Conservation (phyloP, 2,329 filamentous ascomycete genomes). For the Chrysoporthe puriensis region DNA sequence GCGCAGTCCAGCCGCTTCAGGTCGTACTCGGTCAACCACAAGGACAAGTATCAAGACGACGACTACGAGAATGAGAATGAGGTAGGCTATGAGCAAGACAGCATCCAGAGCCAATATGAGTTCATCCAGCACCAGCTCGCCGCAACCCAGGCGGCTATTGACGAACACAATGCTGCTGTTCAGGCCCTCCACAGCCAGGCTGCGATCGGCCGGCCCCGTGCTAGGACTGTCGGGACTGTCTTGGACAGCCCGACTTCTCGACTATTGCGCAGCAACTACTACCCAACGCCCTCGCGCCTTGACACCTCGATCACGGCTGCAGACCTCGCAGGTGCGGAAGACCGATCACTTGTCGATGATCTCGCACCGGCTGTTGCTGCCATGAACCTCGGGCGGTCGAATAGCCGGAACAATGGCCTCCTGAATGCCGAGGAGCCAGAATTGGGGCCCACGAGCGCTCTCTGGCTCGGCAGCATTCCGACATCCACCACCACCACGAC, state of each 20-base stretch:
- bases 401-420: conserved; percentile 67
- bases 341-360: conserved; percentile 73
- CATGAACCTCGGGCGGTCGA: conserved; percentile 72
- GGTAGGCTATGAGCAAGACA: conserved; percentile 54
- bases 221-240: conserved; percentile 81
- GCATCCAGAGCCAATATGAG: conserved; percentile 61
- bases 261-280: conserved; percentile 67
- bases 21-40: conserved; percentile 98
- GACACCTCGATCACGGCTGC: conserved; percentile 76
- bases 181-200: conserved; percentile 89
- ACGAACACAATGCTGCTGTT: conserved; percentile 90
- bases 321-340: conserved; percentile 75
- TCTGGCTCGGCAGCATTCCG: conserved; percentile 97
- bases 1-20: conserved; percentile 86
- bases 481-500: conserved; percentile 96
- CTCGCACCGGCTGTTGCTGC: conserved; percentile 81
- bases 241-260: conserved; percentile 75
- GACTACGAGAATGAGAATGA: conserved; percentile 68
- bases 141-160: conserved; percentile 71
- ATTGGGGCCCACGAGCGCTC: conserved; percentile 87
- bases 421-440: conserved; percentile 77
- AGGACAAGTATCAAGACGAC: conserved; percentile 92
- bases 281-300: conserved; percentile 72
- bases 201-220: conserved; percentile 79
- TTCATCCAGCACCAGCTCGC: conserved; percentile 66